Base-by-base conservation (phyloP, 208 protist species). In the Trypanosoma platydactyli region DNA sequence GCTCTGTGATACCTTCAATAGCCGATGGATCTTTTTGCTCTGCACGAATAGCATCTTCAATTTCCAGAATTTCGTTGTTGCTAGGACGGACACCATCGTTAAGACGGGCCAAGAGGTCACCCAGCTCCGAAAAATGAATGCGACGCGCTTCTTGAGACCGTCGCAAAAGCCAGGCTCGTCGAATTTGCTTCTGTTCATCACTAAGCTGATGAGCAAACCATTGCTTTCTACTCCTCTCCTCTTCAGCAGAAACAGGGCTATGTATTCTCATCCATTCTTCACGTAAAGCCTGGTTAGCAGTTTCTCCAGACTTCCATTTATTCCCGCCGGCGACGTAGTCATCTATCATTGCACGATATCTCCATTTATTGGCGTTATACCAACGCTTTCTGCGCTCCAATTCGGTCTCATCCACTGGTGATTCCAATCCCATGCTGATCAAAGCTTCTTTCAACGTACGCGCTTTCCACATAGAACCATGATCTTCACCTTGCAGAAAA, bases 1-100 rank as follows among this genome's bases (percentile, higher is more conserved):
- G 68, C 46, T 65, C 59, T 18, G 69, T 72, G 1, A 79, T 72
- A 25, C 53, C 42, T 48, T 73, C 68, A 44, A 67, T 40, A 15
- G 30, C 50, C 5, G 38, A 57, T 38, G 63, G 35, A 64, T 79
- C 69, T 33, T 50, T 62, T 3, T 46, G 40, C 18, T 69, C 63
- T 5, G 45, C 58, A 54, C 61, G 45, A 33, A 75, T 72, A 22
- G 61, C 64, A 61, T 71, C 68, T 40, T 79, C 74, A 63, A 79
- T 68, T 44, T 48, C 74, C 27, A 18, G 3, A 20, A 79, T 49
- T 57, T 79, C 68, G 54, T 79, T 49, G n/a, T 77, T 68, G 27
- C 62, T 79, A 38, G 74, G 74, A 18, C 40, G 57, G 11, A 76
- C 62, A 4, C 74, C 74, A 55, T 79, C 74, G 56, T 79, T 79